These are phyloP conservation scores for Tripterygium wilfordii DNA, from an alignment of 177 flowering plant species.

Conservation along the genomic window DNA sequence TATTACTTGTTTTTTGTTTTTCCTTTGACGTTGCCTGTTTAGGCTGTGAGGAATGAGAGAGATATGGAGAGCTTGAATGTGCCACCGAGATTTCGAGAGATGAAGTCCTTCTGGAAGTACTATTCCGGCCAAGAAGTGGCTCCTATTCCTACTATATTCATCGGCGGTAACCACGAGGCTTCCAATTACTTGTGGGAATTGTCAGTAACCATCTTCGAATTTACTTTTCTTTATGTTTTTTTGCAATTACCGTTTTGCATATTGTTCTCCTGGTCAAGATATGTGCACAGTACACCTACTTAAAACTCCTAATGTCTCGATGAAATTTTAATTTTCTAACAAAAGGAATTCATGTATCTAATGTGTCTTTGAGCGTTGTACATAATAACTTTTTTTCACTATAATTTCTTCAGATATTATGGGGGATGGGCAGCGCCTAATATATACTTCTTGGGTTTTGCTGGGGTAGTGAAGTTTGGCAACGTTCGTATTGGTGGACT, in stretches of 20 bases:
- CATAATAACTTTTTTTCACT: not conserved
- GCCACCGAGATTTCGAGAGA: constrained; percentile 48
- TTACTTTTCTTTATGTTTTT: not conserved
- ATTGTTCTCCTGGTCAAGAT: too few species aligned
- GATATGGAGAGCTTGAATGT: constrained; percentile 82
- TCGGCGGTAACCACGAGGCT: constrained; percentile 98
- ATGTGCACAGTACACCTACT: too few species aligned
- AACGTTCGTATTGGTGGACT: constrained; percentile 89
- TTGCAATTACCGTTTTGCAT: too few species aligned
- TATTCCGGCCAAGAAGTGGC: constrained; percentile 83
- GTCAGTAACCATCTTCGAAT: constrained; percentile 41
- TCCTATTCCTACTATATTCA: constrained; percentile 86
- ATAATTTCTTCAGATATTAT: constrained; percentile 62
- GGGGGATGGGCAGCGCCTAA: constrained; percentile 98
- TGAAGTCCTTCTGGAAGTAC: constrained; percentile 97
- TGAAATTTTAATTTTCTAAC: too few species aligned
- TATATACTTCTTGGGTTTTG: constrained; percentile 88
- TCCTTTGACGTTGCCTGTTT: constrained; percentile 5
- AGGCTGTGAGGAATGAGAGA: constrained; percentile 85
- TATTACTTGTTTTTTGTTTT: not conserved
- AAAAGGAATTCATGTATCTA: too few species aligned
- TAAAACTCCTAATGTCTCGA: too few species aligned
- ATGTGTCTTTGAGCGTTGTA: too few species aligned
- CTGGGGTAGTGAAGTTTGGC: constrained; percentile 92
- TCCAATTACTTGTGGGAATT: constrained; percentile 96